Conservation (phyloP, 2,329 filamentous ascomycete genomes). For the Fusarium graminum region DNA sequence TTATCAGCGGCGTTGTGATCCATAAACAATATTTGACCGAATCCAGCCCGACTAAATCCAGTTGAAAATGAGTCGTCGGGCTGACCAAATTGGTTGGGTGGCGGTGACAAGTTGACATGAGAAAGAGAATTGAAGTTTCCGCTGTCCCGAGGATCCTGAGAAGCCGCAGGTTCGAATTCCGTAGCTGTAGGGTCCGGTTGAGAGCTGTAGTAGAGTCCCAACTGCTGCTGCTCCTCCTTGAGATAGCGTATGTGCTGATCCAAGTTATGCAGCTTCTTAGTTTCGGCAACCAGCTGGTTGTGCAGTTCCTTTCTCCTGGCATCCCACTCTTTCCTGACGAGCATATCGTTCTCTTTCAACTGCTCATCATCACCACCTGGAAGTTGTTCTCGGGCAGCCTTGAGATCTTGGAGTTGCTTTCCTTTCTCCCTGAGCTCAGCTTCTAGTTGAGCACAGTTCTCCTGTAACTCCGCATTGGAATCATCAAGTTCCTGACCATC, state of each 20-base stretch:
- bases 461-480: constrained; percentile 72
- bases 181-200: constrained; percentile 60
- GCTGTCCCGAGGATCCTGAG: constrained; percentile 63
- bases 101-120: constrained; percentile 56
- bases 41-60: constrained; percentile 67
- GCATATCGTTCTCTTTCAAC: constrained; percentile 64
- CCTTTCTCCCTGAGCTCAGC: constrained; percentile 75
- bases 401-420: constrained; percentile 79
- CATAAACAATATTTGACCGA: constrained; percentile 67
- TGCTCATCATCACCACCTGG: constrained; percentile 72
- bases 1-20: constrained; percentile 58
- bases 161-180: constrained; percentile 62
- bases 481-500: constrained; percentile 66
- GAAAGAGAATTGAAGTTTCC: constrained; percentile 63
- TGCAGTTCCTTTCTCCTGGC: constrained; percentile 67
- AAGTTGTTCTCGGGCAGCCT: constrained; percentile 75
- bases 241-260: constrained; percentile 62
- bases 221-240: constrained; percentile 61
- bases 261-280: constrained; percentile 61
- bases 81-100: constrained; percentile 56
- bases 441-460: constrained; percentile 75
- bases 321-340: constrained; percentile 69
- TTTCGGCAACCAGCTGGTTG: constrained; percentile 61
- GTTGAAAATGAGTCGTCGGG: constrained; percentile 62
- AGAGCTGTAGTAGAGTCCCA: constrained; percentile 61